Evolutionary conservation across 1,284 basidiomycete species (phyloP), one percentile per base, ranked within the genome.

Genomic region (Rhodotorula mucilaginosa): DNA sequence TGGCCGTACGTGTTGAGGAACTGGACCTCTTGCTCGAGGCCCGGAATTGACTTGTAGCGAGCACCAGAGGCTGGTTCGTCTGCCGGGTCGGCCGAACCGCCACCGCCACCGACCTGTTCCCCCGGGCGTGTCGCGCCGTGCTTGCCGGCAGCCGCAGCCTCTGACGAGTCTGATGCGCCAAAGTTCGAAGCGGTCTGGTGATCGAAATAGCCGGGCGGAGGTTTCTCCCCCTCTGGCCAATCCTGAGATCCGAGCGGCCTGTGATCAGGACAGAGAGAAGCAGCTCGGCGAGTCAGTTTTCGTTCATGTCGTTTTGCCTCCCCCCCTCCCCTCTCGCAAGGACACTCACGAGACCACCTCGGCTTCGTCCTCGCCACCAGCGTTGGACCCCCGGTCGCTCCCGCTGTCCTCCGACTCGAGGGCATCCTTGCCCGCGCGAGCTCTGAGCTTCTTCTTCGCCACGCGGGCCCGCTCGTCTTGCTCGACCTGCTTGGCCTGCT

Each of bases 241-340:
- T 74, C 73, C 31, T 72, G 49, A 1, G 26, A 23, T 2, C 59
- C 63, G 62, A 72, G 65, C 0, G 70, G 73, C 15, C 70, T 72
- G 67, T 44, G 2, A 10, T 44, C 39, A 26, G 4, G 2, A 8
- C 18, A 5, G 12, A 23, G 26, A 16, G 12, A 59, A 48, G 18
- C 46, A 18, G 26, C 23, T 16, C 8, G 18, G 39, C 15, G 2
- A 8, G n/a, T 29, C 3, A 23, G 12, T 1, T 26, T 26, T 26
- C 13, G 47, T 26, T 1, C 7, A 51, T 13, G 21, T 29, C 39
- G 39, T 12, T 13, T 44, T 44, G 39, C 39, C 39, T 15, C 31
- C 23, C 34, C 34, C 26, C 26, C 26, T 26, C 10, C 6, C 13
- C 29, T 15, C 26, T 3, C 15, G 47, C 3, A 16, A 1, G 29